phyloP scores from a whole-genome alignment of 768 basidiomycete species.

The Suillus lakei region DNA sequence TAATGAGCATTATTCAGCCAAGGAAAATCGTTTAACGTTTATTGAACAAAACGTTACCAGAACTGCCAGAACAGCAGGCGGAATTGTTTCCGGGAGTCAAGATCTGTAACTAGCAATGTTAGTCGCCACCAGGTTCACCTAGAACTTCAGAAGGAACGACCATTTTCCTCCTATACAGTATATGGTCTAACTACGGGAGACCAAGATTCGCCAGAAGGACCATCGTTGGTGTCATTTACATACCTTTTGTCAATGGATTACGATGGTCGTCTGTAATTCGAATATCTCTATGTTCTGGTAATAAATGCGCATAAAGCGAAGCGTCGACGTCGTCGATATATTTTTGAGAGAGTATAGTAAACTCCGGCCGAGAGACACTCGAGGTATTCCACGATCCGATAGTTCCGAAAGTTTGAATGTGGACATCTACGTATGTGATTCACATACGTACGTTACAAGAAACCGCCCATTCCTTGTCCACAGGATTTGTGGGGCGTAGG shows the following conservation, averaged over 20 bases:
- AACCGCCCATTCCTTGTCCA: neutral
- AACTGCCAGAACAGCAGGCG: no score
- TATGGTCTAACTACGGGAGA: neutral
- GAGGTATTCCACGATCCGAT: neutral
- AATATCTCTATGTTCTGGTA: neutral
- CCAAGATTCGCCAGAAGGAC: neutral
- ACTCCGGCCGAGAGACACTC: neutral
- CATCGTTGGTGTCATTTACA: neutral
- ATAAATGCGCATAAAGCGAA: neutral
- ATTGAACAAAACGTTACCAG: no score
- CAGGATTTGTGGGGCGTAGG: neutral
- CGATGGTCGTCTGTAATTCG: neutral
- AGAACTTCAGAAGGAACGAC: no score
- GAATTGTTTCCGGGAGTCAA: no score
- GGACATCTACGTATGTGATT: neutral
- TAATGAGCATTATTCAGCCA: no score
- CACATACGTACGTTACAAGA: neutral
- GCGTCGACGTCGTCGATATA: neutral
- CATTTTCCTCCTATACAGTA: neutral
- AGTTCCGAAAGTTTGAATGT: neutral
- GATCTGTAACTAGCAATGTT: no score
- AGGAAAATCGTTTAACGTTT: no score
- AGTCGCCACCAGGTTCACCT: no score
- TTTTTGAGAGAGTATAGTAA: neutral
- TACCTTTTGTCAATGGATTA: neutral